A percentile compares a stretch with the other conserved stretches of the same genome.
Conservation (phyloP, 129 eudicot species). For the Oenanthe sinensis region DNA sequence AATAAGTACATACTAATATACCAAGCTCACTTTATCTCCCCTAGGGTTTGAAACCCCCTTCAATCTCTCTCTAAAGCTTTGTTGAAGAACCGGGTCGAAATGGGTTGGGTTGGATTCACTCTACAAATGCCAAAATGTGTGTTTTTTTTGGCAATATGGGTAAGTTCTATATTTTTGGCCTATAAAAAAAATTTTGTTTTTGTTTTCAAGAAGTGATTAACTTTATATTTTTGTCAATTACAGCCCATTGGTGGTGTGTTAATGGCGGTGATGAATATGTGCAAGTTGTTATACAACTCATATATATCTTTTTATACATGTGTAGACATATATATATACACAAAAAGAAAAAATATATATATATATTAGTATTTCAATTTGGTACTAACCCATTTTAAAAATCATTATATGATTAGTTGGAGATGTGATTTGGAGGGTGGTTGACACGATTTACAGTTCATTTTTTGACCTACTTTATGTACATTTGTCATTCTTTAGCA, state of each 20-base stretch:
- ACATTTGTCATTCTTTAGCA: neutral
- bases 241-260: neutral
- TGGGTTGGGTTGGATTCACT: neutral
- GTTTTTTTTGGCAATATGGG: neutral
- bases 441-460: slow-evolving; percentile 12
- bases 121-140: neutral
- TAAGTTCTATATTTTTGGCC: neutral
- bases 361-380: neutral
- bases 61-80: neutral
- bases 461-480: neutral
- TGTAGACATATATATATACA: neutral
- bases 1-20: neutral
- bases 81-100: slow-evolving; percentile 4
- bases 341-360: too few relatives aligned
- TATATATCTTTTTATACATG: neutral
- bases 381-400: neutral
- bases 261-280: slow-evolving; percentile 5
- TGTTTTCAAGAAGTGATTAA: too few relatives aligned
- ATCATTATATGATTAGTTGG: neutral
- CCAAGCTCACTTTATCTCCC: slow-evolving; percentile 7
- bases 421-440: neutral
- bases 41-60: slow-evolving; percentile 6
- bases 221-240: neutral
- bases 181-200: neutral
- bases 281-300: slow-evolving; percentile 10